Base-by-base conservation (phyloP, 305 asterid species). In the Lippia alba region DNA sequence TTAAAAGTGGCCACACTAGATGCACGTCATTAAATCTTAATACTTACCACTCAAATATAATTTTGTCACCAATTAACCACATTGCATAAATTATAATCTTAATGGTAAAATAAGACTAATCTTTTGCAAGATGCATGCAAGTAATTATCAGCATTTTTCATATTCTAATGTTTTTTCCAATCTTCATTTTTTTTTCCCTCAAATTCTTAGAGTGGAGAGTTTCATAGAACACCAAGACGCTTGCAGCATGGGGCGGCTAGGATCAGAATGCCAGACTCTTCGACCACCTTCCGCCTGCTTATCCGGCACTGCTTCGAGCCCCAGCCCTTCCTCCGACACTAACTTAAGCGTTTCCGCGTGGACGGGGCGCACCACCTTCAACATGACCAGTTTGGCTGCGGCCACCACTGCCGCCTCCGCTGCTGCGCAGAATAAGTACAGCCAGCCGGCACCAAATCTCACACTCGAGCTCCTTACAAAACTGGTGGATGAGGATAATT, bases 151-250 rank as follows among this genome's bases (percentile, higher is more conserved):
- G 30, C 30, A 24, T 3, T 24, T 24, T 24, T 24, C 3, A 24
- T 24, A 24, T 3, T 24, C 1, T 24, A 24, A 24, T 24, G 30
- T 24, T 24, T 24, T 24, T 24, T 1, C 30, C 30, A 36, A 36
- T 36, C 5, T 36, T 36, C 6, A 36, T 36, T 36, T 36, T 36
- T 7, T 44, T 44, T 44, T 44, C 3, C 8, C 8, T 15, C 49
- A 15, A 51, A 8, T 65, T 71, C 18, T 33, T 66, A 92, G 98
- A 78, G 96, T 88, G 72, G 98, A 92, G 80, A 90, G 92, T 73
- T 90, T 92, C 85, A 91, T 91, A 11, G 97, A 89, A 76, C 97
- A 91, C 69, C 97, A 90, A 74, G 96, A 92, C 58, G 80, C 86
- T 57, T 92, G 98, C 67, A 79, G 80, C 14, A 67, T 86, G 74